Evolutionary conservation across 176 grass and related monocot species (phyloP).

Genomic region (Cocos nucifera): DNA sequence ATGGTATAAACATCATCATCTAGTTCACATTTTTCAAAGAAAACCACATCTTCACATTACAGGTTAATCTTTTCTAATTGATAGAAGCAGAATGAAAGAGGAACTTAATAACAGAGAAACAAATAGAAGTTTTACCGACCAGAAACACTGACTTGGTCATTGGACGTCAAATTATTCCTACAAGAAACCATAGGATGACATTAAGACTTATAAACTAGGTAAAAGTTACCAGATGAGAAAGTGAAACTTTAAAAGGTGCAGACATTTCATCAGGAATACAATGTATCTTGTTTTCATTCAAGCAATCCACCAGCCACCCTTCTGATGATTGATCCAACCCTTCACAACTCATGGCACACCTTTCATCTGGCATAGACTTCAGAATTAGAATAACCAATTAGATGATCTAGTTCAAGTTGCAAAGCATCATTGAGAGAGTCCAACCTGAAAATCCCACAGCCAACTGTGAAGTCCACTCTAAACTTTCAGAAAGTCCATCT

Average conservation of each 20-base stretch:
- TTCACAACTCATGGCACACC: constrained; percentile 1
- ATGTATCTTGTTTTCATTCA: constrained; percentile 16
- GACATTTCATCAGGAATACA: constrained; percentile 44
- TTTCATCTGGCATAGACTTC: constrained; percentile 12
- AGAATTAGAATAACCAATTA: constrained; percentile 17
- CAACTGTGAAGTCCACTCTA: constrained; percentile 35
- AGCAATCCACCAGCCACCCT: constrained; percentile 13
- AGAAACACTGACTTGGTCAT: constrained; percentile 27
- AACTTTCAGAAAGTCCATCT: constrained; percentile 51
- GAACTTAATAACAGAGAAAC: background rate
- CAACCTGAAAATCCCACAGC: constrained; percentile 56
- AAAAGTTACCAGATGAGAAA: background rate
- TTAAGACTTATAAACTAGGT: constrained; percentile 1
- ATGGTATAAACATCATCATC: too few species aligned
- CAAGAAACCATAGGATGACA: constrained; percentile 16
- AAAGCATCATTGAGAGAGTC: constrained; percentile 3
- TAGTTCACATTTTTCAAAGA: too few species aligned
- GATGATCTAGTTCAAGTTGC: background rate
- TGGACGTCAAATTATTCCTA: constrained; percentile 37
- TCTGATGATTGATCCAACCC: constrained; percentile 12
- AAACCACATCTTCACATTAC: too few species aligned
- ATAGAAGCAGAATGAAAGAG: background rate
- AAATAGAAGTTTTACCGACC: constrained; percentile 30
- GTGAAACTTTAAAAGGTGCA: constrained; percentile 3
- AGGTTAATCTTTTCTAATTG: background rate